phyloP scores from a whole-genome alignment of 805 yeast species.

The Candida glaebosa region DNA sequence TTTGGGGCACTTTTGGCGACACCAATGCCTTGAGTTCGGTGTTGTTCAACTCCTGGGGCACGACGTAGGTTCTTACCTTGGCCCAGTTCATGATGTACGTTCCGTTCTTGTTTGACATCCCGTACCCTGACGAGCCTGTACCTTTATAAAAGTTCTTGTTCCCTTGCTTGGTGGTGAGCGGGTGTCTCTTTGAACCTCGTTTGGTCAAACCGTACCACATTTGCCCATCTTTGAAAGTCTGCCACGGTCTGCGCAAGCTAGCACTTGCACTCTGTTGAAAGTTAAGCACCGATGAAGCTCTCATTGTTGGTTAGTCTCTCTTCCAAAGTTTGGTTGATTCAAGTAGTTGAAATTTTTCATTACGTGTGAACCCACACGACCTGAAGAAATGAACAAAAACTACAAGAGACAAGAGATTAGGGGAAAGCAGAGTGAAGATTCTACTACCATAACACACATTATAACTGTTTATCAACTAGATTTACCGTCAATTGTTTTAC shows the following conservation, averaged over 20 bases:
- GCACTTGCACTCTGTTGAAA: slow-evolving; percentile 46
- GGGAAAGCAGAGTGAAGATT: no score
- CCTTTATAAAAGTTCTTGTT: slow-evolving; percentile 94
- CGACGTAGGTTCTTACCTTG: slow-evolving; percentile 87
- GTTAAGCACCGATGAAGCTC: slow-evolving; percentile 40
- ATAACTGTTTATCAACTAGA: no score
- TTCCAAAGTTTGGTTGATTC: no score
- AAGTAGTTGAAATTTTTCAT: no score
- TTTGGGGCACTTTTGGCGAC: slow-evolving; percentile 66
- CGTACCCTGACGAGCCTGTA: slow-evolving; percentile 92
- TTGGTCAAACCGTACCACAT: slow-evolving; percentile 78
- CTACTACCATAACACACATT: no score
- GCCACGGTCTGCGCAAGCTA: slow-evolving; percentile 82
- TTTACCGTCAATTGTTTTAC: no score
- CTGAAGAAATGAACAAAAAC: no score
- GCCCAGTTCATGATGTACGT: slow-evolving; percentile 75
- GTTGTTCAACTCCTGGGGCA: slow-evolving; percentile 49
- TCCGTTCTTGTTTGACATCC: slow-evolving; percentile 71
- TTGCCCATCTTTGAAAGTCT: slow-evolving; percentile 76
- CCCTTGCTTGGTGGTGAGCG: slow-evolving; percentile 90
- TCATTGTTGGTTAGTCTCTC: no score
- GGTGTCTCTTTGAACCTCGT: slow-evolving; percentile 76
- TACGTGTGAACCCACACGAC: no score
- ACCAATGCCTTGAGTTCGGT: slow-evolving; percentile 68
- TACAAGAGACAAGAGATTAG: no score